Evolutionary conservation across 2,329 filamentous ascomycete species (phyloP), one percentile per base, ranked within the genome.

Genomic region (Colletotrichum australisinense): DNA sequence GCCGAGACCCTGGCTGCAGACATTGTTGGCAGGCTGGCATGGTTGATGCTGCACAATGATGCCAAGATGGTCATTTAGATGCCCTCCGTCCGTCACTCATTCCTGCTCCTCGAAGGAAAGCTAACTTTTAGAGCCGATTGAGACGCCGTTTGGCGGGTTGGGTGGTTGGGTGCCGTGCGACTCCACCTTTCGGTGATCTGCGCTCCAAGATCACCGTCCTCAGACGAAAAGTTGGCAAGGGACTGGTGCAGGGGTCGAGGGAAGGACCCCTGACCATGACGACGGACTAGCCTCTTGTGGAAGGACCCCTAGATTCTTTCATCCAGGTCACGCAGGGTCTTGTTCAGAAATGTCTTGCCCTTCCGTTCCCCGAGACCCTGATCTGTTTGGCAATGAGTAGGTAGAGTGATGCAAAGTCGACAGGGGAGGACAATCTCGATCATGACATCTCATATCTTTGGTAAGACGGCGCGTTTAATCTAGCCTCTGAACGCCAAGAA

Each of bases 301-400:
- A 26, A 66, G 71, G 71, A 73, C 71, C 71, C 71, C 67, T 73
- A 73, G 71, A 73, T 73, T 73, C 67, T 30, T 5, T 11, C n/a
- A 2, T 49, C 59, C 38, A 55, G 42, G 59, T 35, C 16, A 64
- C 65, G 71, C 71, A 73, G 67, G 67, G 71, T 66, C 67, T 70
- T 60, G 56, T 22, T 52, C 22, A 69, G 56, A 49, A 53, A 63
- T 52, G 55, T 73, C 56, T 73, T 38, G 46, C 63, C 16, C 49
- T 49, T 38, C n/a, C 22, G 9, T 6, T 28, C 28, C 28, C 32
- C 59, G 42, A 66, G 62, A 55, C 59, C 24, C 4, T 52, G 30
- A 24, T 12, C 16, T 24, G n/a, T 53, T 30, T 30, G 53, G 28
- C 56, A 52, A 53, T 49, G 42, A 49, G n/a, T 11, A 11, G 19